Evolutionary conservation across 2,329 filamentous ascomycete genomes (phyloP).

Genomic region (Aureobasidium sp.): DNA sequence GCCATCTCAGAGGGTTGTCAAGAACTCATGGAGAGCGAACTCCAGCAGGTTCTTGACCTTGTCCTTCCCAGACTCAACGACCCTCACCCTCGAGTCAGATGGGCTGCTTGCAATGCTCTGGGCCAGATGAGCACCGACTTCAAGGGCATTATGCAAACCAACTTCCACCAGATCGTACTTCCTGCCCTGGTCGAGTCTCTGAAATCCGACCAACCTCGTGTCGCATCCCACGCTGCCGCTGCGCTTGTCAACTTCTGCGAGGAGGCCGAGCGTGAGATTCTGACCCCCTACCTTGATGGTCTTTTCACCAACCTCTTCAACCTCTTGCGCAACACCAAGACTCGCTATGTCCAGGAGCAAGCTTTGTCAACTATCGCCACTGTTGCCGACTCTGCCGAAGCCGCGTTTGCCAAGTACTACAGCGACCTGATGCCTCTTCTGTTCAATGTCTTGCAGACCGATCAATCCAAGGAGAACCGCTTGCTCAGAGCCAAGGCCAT

Average conservation of each 20-base stretch:
- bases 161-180: slow-evolving; percentile 81
- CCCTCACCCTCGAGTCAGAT: slow-evolving; percentile 85
- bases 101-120: slow-evolving; percentile 96
- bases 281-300: slow-evolving; percentile 89
- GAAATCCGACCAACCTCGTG: slow-evolving; percentile 79
- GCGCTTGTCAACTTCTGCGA: slow-evolving; percentile 98
- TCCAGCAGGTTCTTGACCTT: slow-evolving; percentile 87
- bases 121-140: slow-evolving; percentile 99
- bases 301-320: slow-evolving; percentile 78
- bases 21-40: slow-evolving; percentile 88
- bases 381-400: slow-evolving; percentile 95
- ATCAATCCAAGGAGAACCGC: slow-evolving; percentile 88
- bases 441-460: slow-evolving; percentile 78
- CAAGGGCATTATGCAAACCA: slow-evolving; percentile 93
- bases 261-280: slow-evolving; percentile 83
- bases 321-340: slow-evolving; percentile 79
- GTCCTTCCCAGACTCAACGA: slow-evolving; percentile 90
- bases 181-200: slow-evolving; percentile 89
- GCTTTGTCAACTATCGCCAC: slow-evolving; percentile 96
- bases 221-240: slow-evolving; percentile 95
- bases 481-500: slow-evolving; percentile 93
- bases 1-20: slow-evolving; percentile 96
- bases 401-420: slow-evolving; percentile 92
- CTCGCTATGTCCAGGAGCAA: slow-evolving; percentile 90
- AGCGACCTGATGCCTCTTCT: slow-evolving; percentile 91